Base-by-base conservation (phyloP, 176 grass and related monocot genomes). In the Pharus latifolius region DNA sequence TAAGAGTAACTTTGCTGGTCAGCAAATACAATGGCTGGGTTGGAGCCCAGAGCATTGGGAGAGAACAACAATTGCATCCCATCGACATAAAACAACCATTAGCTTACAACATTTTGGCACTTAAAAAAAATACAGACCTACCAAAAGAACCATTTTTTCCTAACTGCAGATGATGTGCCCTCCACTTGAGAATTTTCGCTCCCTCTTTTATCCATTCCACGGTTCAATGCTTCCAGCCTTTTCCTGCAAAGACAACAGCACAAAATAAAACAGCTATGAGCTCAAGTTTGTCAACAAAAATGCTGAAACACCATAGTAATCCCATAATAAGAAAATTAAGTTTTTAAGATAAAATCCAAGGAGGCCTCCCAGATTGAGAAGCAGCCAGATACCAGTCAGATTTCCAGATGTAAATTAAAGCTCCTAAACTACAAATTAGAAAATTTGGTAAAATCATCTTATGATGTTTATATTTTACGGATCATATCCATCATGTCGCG, bases 191-290 rank as follows among this genome's bases (percentile, higher is more conserved):
- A 56, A 65, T 56, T 76, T 70, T 63, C 70, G 31, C 73, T 51
- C 49, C 53, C 76, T 50, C 72, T 83, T 85, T 84, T 86, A 67
- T 10, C 34, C 31, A 99, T 88, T 23, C 87, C 90, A 67, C 30
- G 43, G 59, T 91, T 98, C 46, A 98, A 59, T 11, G 90, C 87
- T 81, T 88, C 95, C 45, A 91, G 63, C 51, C 95, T 85, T 80
- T 90, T 91, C 54, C 90, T 99, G 70, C 4, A 51, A 24, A 78
- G 16, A 49, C 0, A 42, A 58, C 11, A 63, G n/a, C 49, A 24
- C 2, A 49, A 63, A 54, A 25, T 49, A 25, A 10, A 64, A 75
- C 6, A 59, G 11, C 6, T 5, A 32, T 31, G 53, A 70, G 46
- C 29, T 69, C 37, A 3, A 31, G 9, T 7, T 32, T 20, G 29